Percentiles rank a stretch among this genome's conserved stretches.
These are phyloP conservation scores for Fonsecaea multimorphosa DNA, from an alignment of 2,329 filamentous ascomycete genomes.

Conservation along the genomic window DNA sequence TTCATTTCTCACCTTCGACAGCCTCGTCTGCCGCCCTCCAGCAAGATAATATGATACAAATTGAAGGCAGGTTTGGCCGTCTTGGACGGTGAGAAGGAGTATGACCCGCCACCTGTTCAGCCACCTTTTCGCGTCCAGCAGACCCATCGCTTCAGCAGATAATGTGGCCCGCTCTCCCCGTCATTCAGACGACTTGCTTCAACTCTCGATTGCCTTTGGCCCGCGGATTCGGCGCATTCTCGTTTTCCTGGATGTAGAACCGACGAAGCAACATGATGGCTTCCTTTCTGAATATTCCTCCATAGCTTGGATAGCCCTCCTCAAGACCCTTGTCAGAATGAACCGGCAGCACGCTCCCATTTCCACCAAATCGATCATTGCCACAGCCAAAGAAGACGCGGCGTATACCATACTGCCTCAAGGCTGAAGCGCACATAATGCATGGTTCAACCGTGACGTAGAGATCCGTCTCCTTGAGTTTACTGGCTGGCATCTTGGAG, in stretches of 20 bases:
- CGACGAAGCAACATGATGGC: constrained; percentile 89
- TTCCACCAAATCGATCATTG: constrained; percentile 97
- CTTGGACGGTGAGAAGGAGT: constrained; percentile 1
- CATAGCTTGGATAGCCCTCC: constrained; percentile 78
- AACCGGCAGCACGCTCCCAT: constrained; percentile 83
- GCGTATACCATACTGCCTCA: constrained; percentile 85
- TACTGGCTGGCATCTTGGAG: constrained; percentile 66
- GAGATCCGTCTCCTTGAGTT: constrained; percentile 76
- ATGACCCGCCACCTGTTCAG: neutral
- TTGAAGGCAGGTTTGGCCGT: neutral
- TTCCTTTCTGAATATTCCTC: constrained; percentile 87
- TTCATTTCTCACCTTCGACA: neutral
- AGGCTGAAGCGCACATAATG: constrained; percentile 95
- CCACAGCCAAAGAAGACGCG: constrained; percentile 93
- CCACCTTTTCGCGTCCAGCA: constrained; percentile 1
- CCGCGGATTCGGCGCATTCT: constrained; percentile 72
- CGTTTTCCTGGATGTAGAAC: constrained; percentile 98
- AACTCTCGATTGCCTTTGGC: constrained; percentile 69
- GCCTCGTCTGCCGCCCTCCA: neutral
- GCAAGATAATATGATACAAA: neutral
- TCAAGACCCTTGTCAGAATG: constrained; percentile 62
- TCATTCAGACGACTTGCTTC: constrained; percentile 54
- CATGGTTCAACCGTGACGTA: constrained; percentile 99
- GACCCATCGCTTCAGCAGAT: neutral
- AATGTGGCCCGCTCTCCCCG: neutral